Percentiles rank a stretch among this genome's conserved stretches.
Conservation (phyloP, 1,139 yeast genomes). For the Lodderomyces parapsilosis region DNA sequence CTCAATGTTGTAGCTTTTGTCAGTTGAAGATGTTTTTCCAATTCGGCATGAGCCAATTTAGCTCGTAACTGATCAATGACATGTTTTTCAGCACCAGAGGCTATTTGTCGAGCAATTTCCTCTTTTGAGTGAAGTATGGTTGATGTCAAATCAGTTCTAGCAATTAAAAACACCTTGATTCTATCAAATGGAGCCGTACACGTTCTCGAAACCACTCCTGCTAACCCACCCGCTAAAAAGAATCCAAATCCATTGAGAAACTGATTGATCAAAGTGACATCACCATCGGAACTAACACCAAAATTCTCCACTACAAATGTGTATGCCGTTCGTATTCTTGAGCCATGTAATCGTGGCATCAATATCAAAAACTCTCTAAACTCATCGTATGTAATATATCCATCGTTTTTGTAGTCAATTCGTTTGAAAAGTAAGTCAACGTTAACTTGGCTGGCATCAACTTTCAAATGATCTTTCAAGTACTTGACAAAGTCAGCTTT, state of each 20-base stretch:
- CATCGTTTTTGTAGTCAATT: conserved; percentile 61
- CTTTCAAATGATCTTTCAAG: conserved; percentile 51
- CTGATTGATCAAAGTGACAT: conserved; percentile 78
- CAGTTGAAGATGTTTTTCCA: conserved; percentile 17
- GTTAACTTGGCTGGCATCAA: conserved; percentile 52
- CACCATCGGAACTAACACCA: conserved; percentile 88
- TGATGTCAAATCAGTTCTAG: conserved; percentile 79
- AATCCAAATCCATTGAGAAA: conserved; percentile 83
- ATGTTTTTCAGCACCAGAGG: conserved; percentile 34
- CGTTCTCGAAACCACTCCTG: conserved; percentile 96
- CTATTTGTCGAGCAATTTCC: conserved; percentile 45
- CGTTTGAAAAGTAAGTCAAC: conserved; percentile 59
- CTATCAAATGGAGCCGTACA: conserved; percentile 97
- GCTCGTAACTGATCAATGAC: conserved; percentile 37
- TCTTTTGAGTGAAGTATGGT: conserved; percentile 60
- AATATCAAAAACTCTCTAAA: conserved; percentile 80
- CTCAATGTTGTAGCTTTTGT: conserved; percentile 20
- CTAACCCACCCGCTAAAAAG: conserved; percentile 90
- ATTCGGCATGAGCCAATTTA: conserved; percentile 26
- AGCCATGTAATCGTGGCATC: conserved; percentile 73
- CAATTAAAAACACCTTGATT: conserved; percentile 87
- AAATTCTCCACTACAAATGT: conserved; percentile 75
- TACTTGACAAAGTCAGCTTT: conserved; percentile 67
- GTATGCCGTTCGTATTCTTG: conserved; percentile 78
- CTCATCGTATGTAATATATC: conserved; percentile 78